Evolutionary conservation across 2,329 filamentous ascomycete species (phyloP), one percentile per base, ranked within the genome.

Genomic region (Madurella fahalii): DNA sequence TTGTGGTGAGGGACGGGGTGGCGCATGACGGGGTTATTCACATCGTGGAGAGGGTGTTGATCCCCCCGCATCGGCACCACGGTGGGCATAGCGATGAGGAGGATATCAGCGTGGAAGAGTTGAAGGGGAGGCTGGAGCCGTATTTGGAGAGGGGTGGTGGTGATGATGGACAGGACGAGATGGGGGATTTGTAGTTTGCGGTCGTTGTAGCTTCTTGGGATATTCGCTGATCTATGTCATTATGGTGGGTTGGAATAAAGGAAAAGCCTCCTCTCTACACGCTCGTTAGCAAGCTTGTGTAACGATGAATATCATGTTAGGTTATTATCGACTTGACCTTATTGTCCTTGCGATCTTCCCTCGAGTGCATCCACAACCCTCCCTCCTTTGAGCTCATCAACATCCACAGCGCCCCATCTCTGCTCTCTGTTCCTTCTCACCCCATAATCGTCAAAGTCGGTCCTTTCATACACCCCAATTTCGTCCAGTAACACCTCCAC

Each of bases 11-110:
- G 58, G 90, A 96, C 66, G 85, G 78, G 0, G 70, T 94, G 52
- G 87, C 86, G 0, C 81, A 79, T 65, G 89, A 96, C 67, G 92
- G 92, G 32, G 90, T 93, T 13, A 81, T 95, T 39, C 92, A 96
- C 53, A 84, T 93, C 15, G 76, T 94, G 0, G 77, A 80, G 46
- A 78, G 78, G 54, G 83, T 96, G 0, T 72, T 95, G 54, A 83
- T 96, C 59, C 92, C 92, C 41, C 89, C 90, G 1, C 84, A 81
- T 71, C 77, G 77, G 58, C 66, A 75, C 32, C 47, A 45, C 5
- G 65, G 13, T 40, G 60, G 54, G 2, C 70, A 69, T 46, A 68
- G 66, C 0, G 66, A 64, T 48, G 67, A 69, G 30, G 69, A 73
- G 53, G 52, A 59, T 34, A 47, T 60, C n/a, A 57, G 48, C 20